These are phyloP conservation scores for Hansenula lynferdii DNA, from an alignment of 1,139 yeast genomes.

Conservation along the genomic window DNA sequence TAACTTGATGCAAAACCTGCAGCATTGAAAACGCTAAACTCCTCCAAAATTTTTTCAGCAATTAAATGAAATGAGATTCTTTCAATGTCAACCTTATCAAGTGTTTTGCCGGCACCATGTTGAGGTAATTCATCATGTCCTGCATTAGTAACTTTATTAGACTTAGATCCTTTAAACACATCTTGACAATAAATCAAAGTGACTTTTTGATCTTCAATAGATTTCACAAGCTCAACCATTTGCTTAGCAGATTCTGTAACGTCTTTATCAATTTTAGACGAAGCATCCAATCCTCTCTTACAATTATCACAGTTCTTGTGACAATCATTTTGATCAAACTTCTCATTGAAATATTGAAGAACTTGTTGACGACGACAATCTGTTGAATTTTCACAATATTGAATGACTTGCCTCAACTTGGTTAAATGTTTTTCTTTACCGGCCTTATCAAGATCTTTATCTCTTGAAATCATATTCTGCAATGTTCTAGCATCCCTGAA, in stretches of 20 bases:
- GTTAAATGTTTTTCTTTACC: conserved; percentile 76
- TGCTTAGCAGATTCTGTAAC: conserved; percentile 62
- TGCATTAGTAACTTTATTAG: conserved; percentile 51
- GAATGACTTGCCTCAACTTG: conserved; percentile 78
- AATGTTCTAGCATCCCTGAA: conserved; percentile 73
- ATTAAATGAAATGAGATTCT: conserved; percentile 76
- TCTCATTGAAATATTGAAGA: conserved; percentile 83
- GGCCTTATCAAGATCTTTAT: conserved; percentile 55
- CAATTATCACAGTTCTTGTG: conserved; percentile 85
- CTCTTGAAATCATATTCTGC: conserved; percentile 74
- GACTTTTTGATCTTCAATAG: conserved; percentile 54
- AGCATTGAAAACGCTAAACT: conserved; percentile 64
- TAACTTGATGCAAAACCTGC: conserved; percentile 84
- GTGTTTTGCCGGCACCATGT: conserved; percentile 66
- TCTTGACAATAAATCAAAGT: conserved; percentile 83
- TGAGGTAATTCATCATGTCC: conserved; percentile 57
- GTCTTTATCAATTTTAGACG: conserved; percentile 49
- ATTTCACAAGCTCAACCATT: conserved; percentile 54
- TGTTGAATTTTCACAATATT: conserved; percentile 85
- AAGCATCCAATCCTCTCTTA: conserved; percentile 39
- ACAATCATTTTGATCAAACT: conserved; percentile 65
- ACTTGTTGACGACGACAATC: conserved; percentile 92
- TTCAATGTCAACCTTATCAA: conserved; percentile 68
- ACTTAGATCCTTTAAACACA: conserved; percentile 70
- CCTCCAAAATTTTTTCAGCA: conserved; percentile 62